A percentile compares a stretch with the other conserved stretches of the same genome.
Conservation (phyloP, 805 yeast genomes). For the Danielia reshetovae region DNA sequence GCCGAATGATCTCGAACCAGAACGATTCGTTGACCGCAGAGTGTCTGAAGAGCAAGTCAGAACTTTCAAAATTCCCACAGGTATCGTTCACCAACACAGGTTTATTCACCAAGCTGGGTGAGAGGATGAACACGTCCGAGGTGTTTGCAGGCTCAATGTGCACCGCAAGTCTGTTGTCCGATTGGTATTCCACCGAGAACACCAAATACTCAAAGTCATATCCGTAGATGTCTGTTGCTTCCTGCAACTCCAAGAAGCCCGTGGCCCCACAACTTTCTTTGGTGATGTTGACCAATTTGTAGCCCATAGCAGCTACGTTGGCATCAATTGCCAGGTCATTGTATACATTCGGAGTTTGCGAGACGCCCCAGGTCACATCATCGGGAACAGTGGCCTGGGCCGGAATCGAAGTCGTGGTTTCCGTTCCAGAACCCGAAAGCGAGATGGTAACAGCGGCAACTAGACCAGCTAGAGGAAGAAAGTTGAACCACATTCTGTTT, state of each 20-base stretch:
- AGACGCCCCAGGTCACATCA: conserved; percentile 6
- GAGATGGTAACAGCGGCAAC: no score
- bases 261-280: conserved; percentile 10
- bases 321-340: conserved; percentile 20
- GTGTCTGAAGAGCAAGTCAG: conserved; percentile 17
- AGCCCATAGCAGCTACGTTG: conserved; percentile 19
- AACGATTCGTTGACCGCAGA: conserved; percentile 5
- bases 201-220: conserved; percentile 20
- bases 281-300: conserved; percentile 12
- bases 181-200: conserved; percentile 19
- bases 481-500: no score
- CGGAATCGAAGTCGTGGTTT: not conserved
- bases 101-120: conserved; percentile 14
- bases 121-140: conserved; percentile 20
- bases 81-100: conserved; percentile 1
- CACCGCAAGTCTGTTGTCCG: conserved; percentile 16
- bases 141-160: conserved; percentile 17
- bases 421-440: no score
- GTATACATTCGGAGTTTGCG: conserved; percentile 18
- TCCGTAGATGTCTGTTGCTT: conserved; percentile 21
- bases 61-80: conserved; percentile 7
- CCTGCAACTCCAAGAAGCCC: conserved; percentile 15
- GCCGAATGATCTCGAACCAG: conserved; percentile 17
- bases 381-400: conserved; percentile 1
- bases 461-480: no score